phyloP scores from a whole-genome alignment of 371 early-diverging fungal genomes.

The Entomophthora muscae region DNA sequence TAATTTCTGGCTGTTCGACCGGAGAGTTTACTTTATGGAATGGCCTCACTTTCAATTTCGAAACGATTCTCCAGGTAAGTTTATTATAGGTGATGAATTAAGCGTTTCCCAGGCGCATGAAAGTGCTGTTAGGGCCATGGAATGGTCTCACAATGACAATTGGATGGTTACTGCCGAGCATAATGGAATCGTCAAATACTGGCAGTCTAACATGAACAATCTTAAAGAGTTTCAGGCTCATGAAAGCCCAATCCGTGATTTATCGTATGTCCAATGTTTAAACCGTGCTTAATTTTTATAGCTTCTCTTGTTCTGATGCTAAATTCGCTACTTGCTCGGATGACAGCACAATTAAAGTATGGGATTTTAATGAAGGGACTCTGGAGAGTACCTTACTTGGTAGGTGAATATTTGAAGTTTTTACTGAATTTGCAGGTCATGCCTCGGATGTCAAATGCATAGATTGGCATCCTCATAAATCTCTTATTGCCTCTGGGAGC shows the following conservation, averaged over 20 bases:
- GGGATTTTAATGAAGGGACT: constrained; percentile 79
- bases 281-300: constrained; percentile 13
- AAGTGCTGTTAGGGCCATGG: constrained; percentile 87
- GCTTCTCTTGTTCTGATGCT: constrained; percentile 75
- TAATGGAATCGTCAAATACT: constrained; percentile 94
- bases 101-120: constrained; percentile 65
- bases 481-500: constrained; percentile 92
- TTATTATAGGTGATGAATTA: neutral
- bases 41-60: constrained; percentile 98
- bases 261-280: constrained; percentile 30
- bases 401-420: neutral
- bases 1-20: constrained; percentile 92
- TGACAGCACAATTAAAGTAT: constrained; percentile 93
- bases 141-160: constrained; percentile 93
- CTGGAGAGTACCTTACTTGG: constrained; percentile 66
- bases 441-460: constrained; percentile 99
- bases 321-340: constrained; percentile 98
- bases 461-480: constrained; percentile 97
- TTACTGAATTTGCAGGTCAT: constrained; percentile 50
- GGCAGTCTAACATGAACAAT: constrained; percentile 98
- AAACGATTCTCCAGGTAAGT: constrained; percentile 89
- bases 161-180: constrained; percentile 97
- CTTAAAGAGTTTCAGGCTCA: constrained; percentile 88
- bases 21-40: constrained; percentile 99
- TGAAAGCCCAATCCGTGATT: constrained; percentile 83